Evolutionary conservation across 345 rosid genomes (phyloP).

Genomic region (Euclidium syriacum): DNA sequence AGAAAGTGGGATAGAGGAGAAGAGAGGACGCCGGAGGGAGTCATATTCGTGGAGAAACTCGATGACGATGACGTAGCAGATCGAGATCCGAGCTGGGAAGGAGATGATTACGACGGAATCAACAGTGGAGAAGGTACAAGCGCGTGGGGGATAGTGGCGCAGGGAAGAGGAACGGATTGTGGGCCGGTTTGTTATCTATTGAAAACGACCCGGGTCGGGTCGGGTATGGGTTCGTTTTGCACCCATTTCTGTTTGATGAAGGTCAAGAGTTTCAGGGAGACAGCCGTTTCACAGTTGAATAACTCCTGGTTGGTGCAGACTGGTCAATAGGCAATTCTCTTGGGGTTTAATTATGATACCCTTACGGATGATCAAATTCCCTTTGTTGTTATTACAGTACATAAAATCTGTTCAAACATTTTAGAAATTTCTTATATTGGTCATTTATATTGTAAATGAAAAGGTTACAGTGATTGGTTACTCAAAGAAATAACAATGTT

Average conservation of each 20-base stretch:
- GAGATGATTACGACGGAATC: not conserved
- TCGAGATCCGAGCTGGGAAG: not conserved
- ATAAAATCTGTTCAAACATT: too few species aligned
- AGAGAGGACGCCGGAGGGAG: constrained; percentile 59
- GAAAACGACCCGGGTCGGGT: constrained; percentile 54
- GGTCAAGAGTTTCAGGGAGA: constrained; percentile 59
- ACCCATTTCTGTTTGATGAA: constrained; percentile 64
- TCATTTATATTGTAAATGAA: too few species aligned
- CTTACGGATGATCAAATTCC: too few species aligned
- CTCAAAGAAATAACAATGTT: too few species aligned
- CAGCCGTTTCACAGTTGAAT: constrained; percentile 49
- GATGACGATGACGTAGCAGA: constrained; percentile 24
- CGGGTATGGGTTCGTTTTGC: constrained; percentile 50
- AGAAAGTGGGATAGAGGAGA: constrained; percentile 49
- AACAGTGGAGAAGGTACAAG: constrained; percentile 27
- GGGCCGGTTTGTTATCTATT: constrained; percentile 60
- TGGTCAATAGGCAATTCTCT: too few species aligned
- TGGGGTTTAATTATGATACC: too few species aligned
- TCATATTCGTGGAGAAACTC: constrained; percentile 66
- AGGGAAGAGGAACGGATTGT: constrained; percentile 44
- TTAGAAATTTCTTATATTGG: too few species aligned
- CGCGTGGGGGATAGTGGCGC: constrained; percentile 84
- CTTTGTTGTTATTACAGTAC: too few species aligned
- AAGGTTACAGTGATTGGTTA: too few species aligned
- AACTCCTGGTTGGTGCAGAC: constrained; percentile 57